Conservation (phyloP, 176 grass and related monocot genomes). For the Carex kokanica region DNA sequence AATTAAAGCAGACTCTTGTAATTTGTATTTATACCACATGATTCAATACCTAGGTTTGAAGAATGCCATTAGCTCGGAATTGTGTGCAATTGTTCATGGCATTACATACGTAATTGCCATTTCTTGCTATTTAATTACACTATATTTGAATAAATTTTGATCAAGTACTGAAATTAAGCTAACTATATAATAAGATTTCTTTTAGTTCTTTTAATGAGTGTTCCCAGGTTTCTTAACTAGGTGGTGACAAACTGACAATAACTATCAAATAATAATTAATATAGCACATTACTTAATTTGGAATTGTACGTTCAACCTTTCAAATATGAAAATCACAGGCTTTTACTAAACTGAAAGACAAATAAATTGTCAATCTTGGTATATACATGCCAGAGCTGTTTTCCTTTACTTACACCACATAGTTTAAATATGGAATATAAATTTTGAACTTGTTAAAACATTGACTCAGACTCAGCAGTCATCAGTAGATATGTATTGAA, state of each 20-base stretch:
- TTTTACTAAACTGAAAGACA: not conserved
- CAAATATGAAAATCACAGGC: not conserved
- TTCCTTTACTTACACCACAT: not conserved
- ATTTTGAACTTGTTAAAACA: conserved; percentile 1
- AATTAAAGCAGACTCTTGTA: too few relatives aligned
- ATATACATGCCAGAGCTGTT: not conserved
- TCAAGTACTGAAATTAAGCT: too few relatives aligned
- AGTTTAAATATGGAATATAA: not conserved
- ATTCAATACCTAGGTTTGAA: too few relatives aligned
- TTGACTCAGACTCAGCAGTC: not conserved
- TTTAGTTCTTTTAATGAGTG: too few relatives aligned
- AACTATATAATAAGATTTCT: too few relatives aligned
- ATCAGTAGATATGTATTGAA: not conserved
- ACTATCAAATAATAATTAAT: not conserved
- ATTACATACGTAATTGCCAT: too few relatives aligned
- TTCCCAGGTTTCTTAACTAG: not conserved
- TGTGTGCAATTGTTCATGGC: too few relatives aligned
- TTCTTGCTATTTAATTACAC: too few relatives aligned
- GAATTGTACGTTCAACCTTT: not conserved
- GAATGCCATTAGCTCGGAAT: too few relatives aligned
- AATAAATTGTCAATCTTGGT: not conserved
- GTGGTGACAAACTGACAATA: not conserved
- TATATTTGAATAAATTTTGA: too few relatives aligned
- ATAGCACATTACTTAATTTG: not conserved
- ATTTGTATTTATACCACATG: too few relatives aligned